Base-by-base conservation (phyloP, 2,329 filamentous ascomycete species). In the Botrytis cinerea region DNA sequence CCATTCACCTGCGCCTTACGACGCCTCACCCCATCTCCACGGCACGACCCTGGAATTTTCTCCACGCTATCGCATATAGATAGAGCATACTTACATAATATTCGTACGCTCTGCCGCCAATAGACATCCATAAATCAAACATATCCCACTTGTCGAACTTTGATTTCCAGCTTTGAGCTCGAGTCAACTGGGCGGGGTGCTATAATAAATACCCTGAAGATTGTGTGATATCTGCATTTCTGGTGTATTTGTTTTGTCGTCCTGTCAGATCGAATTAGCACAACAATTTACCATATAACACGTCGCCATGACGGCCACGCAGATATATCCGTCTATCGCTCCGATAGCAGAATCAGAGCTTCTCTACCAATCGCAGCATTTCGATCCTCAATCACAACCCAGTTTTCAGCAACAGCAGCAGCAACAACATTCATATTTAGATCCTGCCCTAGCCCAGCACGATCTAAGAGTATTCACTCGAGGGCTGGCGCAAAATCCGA, bases 51-150 rank as follows among this genome's bases (percentile, higher is more conserved):
- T 57, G 18, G 48, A 18, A 25, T 12, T 32, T 32, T 57, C 35
- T 69, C 70, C 70, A 72, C 70, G 62, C 51, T 46, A 68, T 59
- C 28, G 16, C 48, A 68, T 38, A 54, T 12, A 35, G 20, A 57
- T 51, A 66, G 60, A 66, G 46, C 60, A 28, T n/a, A 59, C 60
- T 71, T 67, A 72, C 38, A 71, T 59, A 72, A 60, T 20, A 46
- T 35, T 63, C 51, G 40, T 35, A 68, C 62, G 20, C 32, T 46
- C 25, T 43, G 67, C 9, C 46, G 38, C 70, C 46, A 70, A 70
- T 70, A 70, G 18, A 25, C 28, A 72, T 60, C 48, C 70, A 67
- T 72, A 72, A 72, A 60, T 68, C 40, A 28, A n/a, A 59, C 51
- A 72, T 9, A 68, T 68, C 62, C 63, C 70, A 59, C 70, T 59